Evolutionary conservation across 2,329 filamentous ascomycete species (phyloP), one percentile per base, ranked within the genome.

Genomic region (Clarireedia homoeocarpa): DNA sequence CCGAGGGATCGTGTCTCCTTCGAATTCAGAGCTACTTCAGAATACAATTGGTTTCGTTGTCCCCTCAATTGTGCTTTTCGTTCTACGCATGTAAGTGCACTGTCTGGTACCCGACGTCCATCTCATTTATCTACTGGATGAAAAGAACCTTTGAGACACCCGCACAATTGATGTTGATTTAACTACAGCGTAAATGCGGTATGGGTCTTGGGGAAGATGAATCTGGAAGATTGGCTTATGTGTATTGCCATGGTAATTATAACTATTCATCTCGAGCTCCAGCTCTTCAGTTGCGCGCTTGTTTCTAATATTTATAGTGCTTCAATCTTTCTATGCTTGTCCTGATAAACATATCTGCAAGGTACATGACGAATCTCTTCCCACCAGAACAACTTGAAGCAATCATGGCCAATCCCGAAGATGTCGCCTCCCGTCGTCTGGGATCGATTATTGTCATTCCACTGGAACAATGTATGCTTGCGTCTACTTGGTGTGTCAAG

Each of bases 401-500:
- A 10, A 70, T 72, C 2, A 51, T 72, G 10, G 55, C 65, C 9
- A 60, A 73, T 20, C 67, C 71, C 10, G 53, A 70, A 14, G 72
- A 79, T 51, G 71, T 77, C 26, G 51, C 66, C 3, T 62, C 68
- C 23, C 70, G 75, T n/a, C 70, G 77, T 5, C 69, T 70, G 52
- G 76, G 76, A 12, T 75, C 74, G 55, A 77, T 78, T 53, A 70
- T 77, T n/a, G 74, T 76, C 15, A 68, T 78, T 38, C 72, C 72
- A 1, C 67, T 76, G 6, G 75, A 78, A 56, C 74, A 77, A 59
- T 76, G 73, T 68, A 77, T 78, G 69, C 67, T 76, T 36, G 55
- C 71, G 15, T 74, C 73, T 3, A 75, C 75, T 14, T 82, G 78
- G 77, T 66, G 73, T 15, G 71, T 78, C 60, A 82, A 82, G 60